Evolutionary conservation across 2,329 filamentous ascomycete genomes (phyloP).

Genomic region (Phyllosticta citrichinensis): DNA sequence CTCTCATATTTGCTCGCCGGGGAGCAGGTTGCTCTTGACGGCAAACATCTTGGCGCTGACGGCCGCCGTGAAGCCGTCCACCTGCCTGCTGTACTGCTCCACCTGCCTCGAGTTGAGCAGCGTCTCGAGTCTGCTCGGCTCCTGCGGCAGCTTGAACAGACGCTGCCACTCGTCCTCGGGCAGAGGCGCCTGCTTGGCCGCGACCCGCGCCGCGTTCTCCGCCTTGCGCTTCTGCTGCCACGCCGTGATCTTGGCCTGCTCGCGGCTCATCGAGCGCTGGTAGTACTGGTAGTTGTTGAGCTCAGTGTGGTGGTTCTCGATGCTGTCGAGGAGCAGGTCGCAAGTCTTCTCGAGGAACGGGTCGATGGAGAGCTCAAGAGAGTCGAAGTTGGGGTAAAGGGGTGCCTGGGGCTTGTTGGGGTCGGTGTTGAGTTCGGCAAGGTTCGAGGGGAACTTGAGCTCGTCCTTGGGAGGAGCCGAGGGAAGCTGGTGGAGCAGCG

Average conservation of each 20-base stretch:
- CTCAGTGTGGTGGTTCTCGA: constrained; percentile 96
- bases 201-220: constrained; percentile 76
- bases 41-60: constrained; percentile 98
- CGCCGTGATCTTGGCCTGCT: constrained; percentile 91
- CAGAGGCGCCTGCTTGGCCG: constrained; percentile 78
- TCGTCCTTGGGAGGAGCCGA: constrained; percentile 53
- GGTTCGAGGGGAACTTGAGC: constrained; percentile 65
- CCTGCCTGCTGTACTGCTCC: constrained; percentile 94
- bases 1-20: constrained; percentile 35
- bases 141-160: constrained; percentile 93
- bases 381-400: constrained; percentile 80
- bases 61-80: constrained; percentile 88
- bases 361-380: constrained; percentile 86
- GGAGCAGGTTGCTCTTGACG: constrained; percentile 61
- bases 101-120: constrained; percentile 94
- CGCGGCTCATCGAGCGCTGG: constrained; percentile 82
- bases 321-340: constrained; percentile 89
- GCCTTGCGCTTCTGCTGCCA: constrained; percentile 97
- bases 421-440: constrained; percentile 65
- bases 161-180: constrained; percentile 98
- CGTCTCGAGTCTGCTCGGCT: constrained; percentile 85
- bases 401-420: constrained; percentile 48
- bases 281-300: constrained; percentile 99
- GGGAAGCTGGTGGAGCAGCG: constrained; percentile 88
- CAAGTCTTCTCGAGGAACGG: constrained; percentile 98